Evolutionary conservation across 2,329 filamentous ascomycete genomes (phyloP), one percentile per base, ranked within the genome.

Genomic region (Fusarium dlaminii): DNA sequence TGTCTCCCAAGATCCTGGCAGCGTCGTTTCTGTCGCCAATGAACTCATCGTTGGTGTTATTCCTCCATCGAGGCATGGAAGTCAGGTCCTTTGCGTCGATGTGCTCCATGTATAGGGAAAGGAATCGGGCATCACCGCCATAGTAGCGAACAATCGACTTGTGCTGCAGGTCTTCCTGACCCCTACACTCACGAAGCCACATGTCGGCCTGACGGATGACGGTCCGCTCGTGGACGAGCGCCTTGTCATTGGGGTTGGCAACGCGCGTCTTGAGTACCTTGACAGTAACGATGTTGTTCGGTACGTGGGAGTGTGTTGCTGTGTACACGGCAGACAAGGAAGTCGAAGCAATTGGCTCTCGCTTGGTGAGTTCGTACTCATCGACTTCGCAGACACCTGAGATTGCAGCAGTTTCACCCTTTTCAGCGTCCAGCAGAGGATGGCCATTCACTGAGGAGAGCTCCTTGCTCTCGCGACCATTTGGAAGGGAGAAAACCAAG

Each of bases 51-150:
- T 82, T 85, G 20, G 79, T 74, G 27, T 79, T 80, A 61, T 81
- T 84, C 30, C 88, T 86, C 89, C 88, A 90, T 14, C 84, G 81
- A 43, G 84, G 82, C 56, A 83, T 80, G 36, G 84, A 83, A 2
- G 87, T 85, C 42, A 91, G 82, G 72, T 90, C 89, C 49, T 84
- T 85, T 18, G 87, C 88, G 60, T 90, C 87, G 9, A 90, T 84
- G 67, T 90, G 87, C 77, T 90, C 89, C 89, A 91, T 90, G 76
- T 90, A 90, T 15, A 90, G 79, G 6, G 88, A 89, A 42, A 91
- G 79, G 75, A 88, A 90, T 39, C 89, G 87, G 12, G 89, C 89
- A 73, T 90, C 89, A 42, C 89, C 88, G 14, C 88, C 88, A 66
- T 90, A 89, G 59, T 90, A 83, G 29, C 85, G 85, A 64, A 90